A percentile compares a stretch with the other conserved stretches of the same genome.
These are phyloP conservation scores for Sinapis alba DNA, from an alignment of 441 rosid species.

Conservation along the genomic window DNA sequence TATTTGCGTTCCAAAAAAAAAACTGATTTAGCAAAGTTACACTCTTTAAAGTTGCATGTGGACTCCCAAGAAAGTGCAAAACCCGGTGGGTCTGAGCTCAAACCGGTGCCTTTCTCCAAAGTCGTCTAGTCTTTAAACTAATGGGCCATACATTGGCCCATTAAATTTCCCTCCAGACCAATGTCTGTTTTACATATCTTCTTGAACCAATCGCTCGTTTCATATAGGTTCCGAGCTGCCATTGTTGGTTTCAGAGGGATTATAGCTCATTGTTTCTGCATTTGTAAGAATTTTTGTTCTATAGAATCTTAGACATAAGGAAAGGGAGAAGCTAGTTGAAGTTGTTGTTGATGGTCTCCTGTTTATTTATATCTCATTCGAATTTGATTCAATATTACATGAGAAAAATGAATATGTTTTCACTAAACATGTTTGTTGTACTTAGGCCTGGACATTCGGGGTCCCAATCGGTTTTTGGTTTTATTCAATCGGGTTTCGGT, in stretches of 20 bases:
- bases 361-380: not conserved
- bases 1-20: too few species aligned
- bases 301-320: slow-evolving; percentile 3
- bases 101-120: not conserved
- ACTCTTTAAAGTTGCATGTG: not conserved
- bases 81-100: not conserved
- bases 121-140: not conserved
- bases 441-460: too few species aligned
- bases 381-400: not conserved
- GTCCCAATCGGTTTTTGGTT: too few species aligned
- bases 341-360: not conserved
- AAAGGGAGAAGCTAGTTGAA: not conserved
- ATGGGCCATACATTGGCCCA: slow-evolving; percentile 2
- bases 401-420: too few species aligned
- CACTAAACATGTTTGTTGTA: slow-evolving; percentile 3
- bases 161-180: not conserved
- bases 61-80: not conserved
- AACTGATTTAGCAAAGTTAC: too few species aligned
- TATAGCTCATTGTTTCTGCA: not conserved
- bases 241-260: slow-evolving; percentile 25
- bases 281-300: not conserved
- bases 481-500: too few species aligned
- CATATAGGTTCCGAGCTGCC: slow-evolving; percentile 46
- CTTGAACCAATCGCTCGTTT: not conserved
- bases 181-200: not conserved